Percentiles rank a stretch among this genome's conserved stretches.
phyloP scores from a whole-genome alignment of 2,329 filamentous ascomycete species.

The Botrytis hyacinthi region DNA sequence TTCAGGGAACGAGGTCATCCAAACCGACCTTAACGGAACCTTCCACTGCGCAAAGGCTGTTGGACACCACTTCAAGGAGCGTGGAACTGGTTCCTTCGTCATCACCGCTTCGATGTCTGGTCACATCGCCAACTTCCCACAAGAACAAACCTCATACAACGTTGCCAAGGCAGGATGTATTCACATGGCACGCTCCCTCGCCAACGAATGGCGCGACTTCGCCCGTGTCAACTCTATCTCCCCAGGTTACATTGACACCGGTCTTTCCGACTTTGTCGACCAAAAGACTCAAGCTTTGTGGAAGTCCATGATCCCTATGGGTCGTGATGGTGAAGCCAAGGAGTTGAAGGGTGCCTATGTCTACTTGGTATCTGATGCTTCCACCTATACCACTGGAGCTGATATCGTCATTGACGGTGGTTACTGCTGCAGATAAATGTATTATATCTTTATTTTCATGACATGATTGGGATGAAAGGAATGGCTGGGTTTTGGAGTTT shows the following conservation, averaged over 20 bases:
- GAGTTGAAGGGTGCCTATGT: slow-evolving; percentile 60
- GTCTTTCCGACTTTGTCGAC: slow-evolving; percentile 60
- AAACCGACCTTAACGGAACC: slow-evolving; percentile 64
- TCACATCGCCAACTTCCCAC: slow-evolving; percentile 55
- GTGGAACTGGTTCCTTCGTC: slow-evolving; percentile 61
- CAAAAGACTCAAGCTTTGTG: slow-evolving; percentile 56
- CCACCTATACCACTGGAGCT: slow-evolving; percentile 49
- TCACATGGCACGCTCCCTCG: slow-evolving; percentile 60
- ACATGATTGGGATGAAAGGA: slow-evolving; percentile 3
- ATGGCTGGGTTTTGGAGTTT: slow-evolving; percentile 8
- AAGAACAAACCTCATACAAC: slow-evolving; percentile 66
- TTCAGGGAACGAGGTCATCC: slow-evolving; percentile 54
- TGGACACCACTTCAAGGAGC: slow-evolving; percentile 64
- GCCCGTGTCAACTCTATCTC: slow-evolving; percentile 67
- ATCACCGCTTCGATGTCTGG: slow-evolving; percentile 64
- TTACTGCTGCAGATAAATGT: slow-evolving; percentile 38
- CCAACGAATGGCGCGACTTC: slow-evolving; percentile 69
- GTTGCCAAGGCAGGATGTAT: slow-evolving; percentile 66
- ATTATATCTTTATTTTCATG: not conserved
- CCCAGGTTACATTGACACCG: slow-evolving; percentile 67
- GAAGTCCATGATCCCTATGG: slow-evolving; percentile 59
- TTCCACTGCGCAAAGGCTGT: slow-evolving; percentile 68
- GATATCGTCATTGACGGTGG: slow-evolving; percentile 52
- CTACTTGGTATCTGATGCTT: slow-evolving; percentile 48
- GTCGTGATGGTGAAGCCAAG: slow-evolving; percentile 58